phyloP scores from a whole-genome alignment of 225 moss, liverwort and hornwort genomes.

The Ulota crispa region DNA sequence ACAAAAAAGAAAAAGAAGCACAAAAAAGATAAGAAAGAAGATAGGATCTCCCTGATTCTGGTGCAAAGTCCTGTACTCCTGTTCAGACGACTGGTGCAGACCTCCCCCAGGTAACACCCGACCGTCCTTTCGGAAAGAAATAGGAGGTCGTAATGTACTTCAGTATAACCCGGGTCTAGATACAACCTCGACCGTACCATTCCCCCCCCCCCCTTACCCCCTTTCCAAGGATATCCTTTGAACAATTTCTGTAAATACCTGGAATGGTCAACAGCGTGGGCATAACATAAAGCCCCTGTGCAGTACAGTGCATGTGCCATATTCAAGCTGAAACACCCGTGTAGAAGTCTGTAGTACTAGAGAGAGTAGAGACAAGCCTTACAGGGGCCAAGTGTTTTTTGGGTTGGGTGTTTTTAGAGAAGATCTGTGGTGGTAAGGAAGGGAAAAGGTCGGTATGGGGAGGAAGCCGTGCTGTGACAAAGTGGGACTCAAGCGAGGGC shows the following conservation, averaged over 20 bases:
- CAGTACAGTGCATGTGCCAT: background rate
- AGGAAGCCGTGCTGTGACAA: slow-evolving; percentile 65
- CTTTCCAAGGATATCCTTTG: background rate
- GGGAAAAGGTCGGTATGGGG: slow-evolving; percentile 43
- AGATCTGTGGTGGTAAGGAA: too few species aligned
- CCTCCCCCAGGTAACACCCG: background rate
- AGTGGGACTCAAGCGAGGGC: slow-evolving; percentile 57
- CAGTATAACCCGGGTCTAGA: background rate
- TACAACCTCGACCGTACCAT: slow-evolving; percentile 22
- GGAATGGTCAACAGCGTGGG: slow-evolving; percentile 2
- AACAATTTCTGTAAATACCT: background rate
- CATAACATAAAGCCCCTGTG: background rate
- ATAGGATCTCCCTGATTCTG: background rate
- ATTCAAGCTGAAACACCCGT: background rate
- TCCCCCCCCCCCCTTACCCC: background rate
- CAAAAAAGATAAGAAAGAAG: background rate
- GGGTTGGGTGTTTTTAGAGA: too few species aligned
- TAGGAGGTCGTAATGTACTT: background rate
- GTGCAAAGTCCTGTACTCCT: too few species aligned
- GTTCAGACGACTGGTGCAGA: background rate
- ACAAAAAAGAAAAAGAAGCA: too few species aligned
- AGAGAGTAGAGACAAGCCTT: too few species aligned
- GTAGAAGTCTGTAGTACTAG: background rate
- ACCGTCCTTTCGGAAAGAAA: background rate
- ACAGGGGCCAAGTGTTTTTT: too few species aligned